These are phyloP conservation scores for Trifolium dubium DNA, from an alignment of 306 rosid species.

Conservation along the genomic window DNA sequence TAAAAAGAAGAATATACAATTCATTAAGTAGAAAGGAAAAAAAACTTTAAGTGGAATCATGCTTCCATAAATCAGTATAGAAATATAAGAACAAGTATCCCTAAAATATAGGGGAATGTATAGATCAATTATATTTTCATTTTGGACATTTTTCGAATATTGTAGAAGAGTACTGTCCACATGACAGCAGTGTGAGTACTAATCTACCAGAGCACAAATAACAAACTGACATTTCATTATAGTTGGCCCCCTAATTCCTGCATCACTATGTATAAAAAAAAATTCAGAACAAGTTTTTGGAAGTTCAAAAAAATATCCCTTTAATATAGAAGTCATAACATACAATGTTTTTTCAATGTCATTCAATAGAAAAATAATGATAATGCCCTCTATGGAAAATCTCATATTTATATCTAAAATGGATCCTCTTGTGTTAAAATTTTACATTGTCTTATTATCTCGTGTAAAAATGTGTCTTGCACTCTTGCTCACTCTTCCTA, in stretches of 20 bases:
- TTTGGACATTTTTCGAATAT: neutral
- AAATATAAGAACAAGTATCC: conserved; percentile 11
- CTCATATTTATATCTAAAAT: neutral
- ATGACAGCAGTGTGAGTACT: neutral
- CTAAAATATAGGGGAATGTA: conserved; percentile 13
- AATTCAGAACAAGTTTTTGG: neutral
- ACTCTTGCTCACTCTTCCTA: neutral
- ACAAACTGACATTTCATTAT: conserved; percentile 21
- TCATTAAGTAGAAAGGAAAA: conserved; percentile 1
- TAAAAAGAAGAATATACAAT: neutral
- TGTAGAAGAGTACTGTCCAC: neutral
- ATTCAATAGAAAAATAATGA: conserved; percentile 10
- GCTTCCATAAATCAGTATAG: conserved; percentile 16
- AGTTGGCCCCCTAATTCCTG: conserved; percentile 20
- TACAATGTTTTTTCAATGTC: neutral
- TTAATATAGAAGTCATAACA: neutral
- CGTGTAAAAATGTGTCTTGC: neutral
- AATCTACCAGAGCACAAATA: conserved; percentile 2
- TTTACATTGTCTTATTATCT: neutral
- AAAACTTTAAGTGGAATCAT: neutral
- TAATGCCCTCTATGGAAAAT: neutral
- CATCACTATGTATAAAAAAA: neutral
- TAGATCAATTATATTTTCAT: conserved; percentile 17
- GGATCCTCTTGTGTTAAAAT: conserved; percentile 7
- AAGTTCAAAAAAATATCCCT: neutral